Conservation (phyloP, 805 yeast genomes). For the Lipomyces yamadae region DNA sequence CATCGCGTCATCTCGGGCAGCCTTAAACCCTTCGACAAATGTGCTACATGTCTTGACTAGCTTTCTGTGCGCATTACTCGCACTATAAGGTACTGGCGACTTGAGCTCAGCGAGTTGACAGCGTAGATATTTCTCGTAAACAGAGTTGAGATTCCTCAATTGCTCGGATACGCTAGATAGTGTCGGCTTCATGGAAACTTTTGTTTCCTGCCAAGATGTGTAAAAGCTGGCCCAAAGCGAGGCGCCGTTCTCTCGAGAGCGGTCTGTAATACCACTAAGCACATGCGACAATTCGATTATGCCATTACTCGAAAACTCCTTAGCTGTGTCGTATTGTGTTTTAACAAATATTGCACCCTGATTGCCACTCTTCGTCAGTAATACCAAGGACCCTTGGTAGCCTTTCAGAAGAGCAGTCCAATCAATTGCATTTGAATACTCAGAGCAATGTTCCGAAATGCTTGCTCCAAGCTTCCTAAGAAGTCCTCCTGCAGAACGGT, state of each 20-base stretch:
- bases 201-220: not conserved
- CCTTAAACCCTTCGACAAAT: slow-evolving; percentile 5
- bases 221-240: not conserved
- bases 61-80: not conserved
- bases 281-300: not conserved
- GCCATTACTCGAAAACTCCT: not conserved
- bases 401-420: not conserved
- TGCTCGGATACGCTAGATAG: not conserved
- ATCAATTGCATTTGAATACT: not conserved
- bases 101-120: not conserved
- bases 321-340: not conserved
- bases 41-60: not conserved
- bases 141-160: not conserved
- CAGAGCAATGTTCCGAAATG: not conserved
- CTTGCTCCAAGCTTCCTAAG: not conserved
- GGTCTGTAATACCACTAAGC: not conserved
- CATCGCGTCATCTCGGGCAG: not conserved
- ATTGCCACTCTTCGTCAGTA: not conserved
- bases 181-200: not conserved
- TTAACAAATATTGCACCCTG: slow-evolving; percentile 1
- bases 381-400: not conserved
- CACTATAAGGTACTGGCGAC: not conserved
- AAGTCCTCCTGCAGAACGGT: not conserved
- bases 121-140: not conserved
- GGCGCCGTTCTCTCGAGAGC: not conserved